Evolutionary conservation across 495 filamentous ascomycete species (phyloP).

Genomic region (Penicillium atrosanguineum): DNA sequence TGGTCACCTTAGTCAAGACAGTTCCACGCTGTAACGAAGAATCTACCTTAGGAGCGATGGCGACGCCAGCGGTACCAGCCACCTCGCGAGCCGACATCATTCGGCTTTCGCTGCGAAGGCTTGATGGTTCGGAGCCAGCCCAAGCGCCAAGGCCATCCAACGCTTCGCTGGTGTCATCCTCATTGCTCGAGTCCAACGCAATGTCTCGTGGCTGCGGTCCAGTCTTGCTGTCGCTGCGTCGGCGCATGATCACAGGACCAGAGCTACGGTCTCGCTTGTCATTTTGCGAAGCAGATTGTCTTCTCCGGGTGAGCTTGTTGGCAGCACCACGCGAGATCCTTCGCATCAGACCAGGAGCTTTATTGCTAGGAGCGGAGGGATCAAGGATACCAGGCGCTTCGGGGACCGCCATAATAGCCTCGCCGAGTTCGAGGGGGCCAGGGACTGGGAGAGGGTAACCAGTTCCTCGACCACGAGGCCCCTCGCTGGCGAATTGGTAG

Average conservation of each 20-base stretch:
- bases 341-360: slow-evolving; percentile 61
- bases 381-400: slow-evolving; percentile 42
- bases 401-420: slow-evolving; percentile 49
- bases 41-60: slow-evolving; percentile 68
- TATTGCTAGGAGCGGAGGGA: slow-evolving; percentile 48
- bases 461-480: slow-evolving; percentile 43
- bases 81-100: slow-evolving; percentile 30
- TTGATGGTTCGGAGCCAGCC: slow-evolving; percentile 40
- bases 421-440: slow-evolving; percentile 53
- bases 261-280: slow-evolving; percentile 80
- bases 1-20: slow-evolving; percentile 73
- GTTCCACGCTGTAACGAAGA: slow-evolving; percentile 72
- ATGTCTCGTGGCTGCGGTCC: slow-evolving; percentile 55
- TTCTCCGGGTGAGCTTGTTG: slow-evolving; percentile 60
- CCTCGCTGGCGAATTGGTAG: slow-evolving; percentile 50
- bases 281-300: slow-evolving; percentile 68
- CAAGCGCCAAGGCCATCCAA: slow-evolving; percentile 38
- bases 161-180: slow-evolving; percentile 64
- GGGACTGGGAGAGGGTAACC: slow-evolving; percentile 35
- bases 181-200: slow-evolving; percentile 50
- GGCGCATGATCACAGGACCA: slow-evolving; percentile 81
- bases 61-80: slow-evolving; percentile 22
- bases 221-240: slow-evolving; percentile 82
- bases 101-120: slow-evolving; percentile 37
- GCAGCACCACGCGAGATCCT: slow-evolving; percentile 64